phyloP scores from a whole-genome alignment of 768 basidiomycete species.

The Tulasnella sp. region DNA sequence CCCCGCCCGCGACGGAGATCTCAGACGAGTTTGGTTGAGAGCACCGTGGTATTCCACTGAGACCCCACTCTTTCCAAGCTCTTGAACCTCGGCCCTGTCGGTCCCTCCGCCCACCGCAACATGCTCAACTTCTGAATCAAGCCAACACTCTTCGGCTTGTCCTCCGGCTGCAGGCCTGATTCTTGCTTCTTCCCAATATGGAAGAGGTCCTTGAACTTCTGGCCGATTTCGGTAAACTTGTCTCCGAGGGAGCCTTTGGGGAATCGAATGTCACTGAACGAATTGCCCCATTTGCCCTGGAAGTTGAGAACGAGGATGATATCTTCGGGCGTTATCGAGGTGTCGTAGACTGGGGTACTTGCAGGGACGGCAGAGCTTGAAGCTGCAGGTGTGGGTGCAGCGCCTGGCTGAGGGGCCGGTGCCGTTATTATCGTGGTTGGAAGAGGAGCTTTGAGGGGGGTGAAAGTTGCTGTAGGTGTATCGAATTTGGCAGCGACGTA shows the following conservation, averaged over 20 bases:
- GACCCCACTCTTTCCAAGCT: conserved; percentile 27
- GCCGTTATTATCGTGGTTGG: conserved; percentile 16
- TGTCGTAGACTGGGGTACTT: conserved; percentile 2
- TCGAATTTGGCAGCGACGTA: conserved; percentile 28
- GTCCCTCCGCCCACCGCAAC: conserved; percentile 31
- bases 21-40: not conserved
- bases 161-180: not conserved
- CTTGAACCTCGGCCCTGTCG: conserved; percentile 29
- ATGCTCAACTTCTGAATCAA: conserved; percentile 23
- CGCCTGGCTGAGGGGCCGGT: conserved; percentile 8
- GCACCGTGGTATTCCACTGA: conserved; percentile 16
- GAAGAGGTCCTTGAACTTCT: not conserved
- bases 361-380: not conserved
- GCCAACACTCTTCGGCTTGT: not conserved
- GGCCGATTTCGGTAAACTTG: not conserved
- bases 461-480: not conserved
- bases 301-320: conserved; percentile 18
- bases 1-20: too few species aligned
- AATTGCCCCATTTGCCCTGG: conserved; percentile 28
- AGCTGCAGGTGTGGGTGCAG: not conserved
- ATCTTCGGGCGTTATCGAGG: conserved; percentile 1
- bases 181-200: not conserved
- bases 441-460: not conserved
- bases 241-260: not conserved
- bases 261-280: conserved; percentile 10